phyloP scores from a whole-genome alignment of 352 stramenopile genomes.

The Chrysophaeum taylorii region DNA sequence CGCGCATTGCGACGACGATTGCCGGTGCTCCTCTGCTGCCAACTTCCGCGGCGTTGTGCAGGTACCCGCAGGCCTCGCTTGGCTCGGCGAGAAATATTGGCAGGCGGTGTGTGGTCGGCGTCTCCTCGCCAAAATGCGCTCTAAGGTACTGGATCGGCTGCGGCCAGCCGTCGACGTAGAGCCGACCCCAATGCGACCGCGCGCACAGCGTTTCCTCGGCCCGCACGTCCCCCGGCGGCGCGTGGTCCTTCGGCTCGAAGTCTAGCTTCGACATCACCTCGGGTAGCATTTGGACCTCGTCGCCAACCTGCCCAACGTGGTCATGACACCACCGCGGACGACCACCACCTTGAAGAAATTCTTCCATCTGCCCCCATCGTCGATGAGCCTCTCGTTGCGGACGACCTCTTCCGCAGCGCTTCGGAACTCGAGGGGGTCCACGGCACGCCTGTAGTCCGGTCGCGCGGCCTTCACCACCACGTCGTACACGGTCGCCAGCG shows the following conservation, averaged over 20 bases:
- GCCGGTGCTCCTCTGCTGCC: not conserved
- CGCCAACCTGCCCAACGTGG: no score
- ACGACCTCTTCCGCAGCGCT: not conserved
- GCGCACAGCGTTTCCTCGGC: not conserved
- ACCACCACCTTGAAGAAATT: not conserved
- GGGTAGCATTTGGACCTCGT: not conserved
- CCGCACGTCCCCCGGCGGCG: not conserved
- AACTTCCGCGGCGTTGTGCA: not conserved
- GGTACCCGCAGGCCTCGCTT: not conserved
- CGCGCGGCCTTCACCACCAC: no score
- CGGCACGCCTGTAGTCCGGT: no score
- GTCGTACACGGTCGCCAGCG: no score
- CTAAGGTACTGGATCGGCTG: constrained; percentile 6
- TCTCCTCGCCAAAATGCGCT: not conserved
- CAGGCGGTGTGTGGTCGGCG: not conserved
- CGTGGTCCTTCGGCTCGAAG: not conserved
- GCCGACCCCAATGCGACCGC: not conserved
- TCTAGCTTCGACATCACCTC: constrained; percentile 11
- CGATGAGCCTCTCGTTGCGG: not conserved
- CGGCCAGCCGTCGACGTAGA: constrained; percentile 10
- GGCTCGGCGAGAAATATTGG: not conserved
- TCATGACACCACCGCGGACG: not conserved
- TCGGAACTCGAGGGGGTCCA: no score
- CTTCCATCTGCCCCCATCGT: not conserved
- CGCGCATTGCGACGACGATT: not conserved